These are phyloP conservation scores for Fusarium circinatum DNA, from an alignment of 2,329 filamentous ascomycete species.

Conservation along the genomic window DNA sequence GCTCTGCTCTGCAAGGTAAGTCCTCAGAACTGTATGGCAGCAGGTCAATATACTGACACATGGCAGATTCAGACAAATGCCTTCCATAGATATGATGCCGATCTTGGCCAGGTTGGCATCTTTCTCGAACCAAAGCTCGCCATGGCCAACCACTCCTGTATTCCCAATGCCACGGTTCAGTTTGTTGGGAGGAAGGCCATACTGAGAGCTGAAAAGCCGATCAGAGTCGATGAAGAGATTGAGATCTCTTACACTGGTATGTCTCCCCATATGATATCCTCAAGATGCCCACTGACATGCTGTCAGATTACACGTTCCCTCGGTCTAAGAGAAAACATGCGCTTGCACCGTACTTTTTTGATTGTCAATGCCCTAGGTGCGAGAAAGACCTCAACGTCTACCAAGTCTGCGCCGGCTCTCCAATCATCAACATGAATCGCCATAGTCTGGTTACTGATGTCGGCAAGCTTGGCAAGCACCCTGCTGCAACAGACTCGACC, in stretches of 20 bases:
- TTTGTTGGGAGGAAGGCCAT: conserved; percentile 63
- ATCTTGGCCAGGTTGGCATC: conserved; percentile 63
- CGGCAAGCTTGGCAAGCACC: conserved; percentile 43
- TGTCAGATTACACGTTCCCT: conserved; percentile 60
- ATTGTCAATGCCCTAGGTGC: conserved; percentile 63
- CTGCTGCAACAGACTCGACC: conserved; percentile 34
- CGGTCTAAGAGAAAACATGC: conserved; percentile 54
- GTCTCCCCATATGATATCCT: neutral
- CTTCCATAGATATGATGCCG: conserved; percentile 65
- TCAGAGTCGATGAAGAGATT: conserved; percentile 65
- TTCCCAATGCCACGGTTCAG: conserved; percentile 67
- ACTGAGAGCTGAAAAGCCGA: conserved; percentile 60
- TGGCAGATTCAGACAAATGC: conserved; percentile 69
- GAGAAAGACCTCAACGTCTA: conserved; percentile 63
- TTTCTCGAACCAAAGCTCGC: conserved; percentile 66
- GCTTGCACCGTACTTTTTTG: conserved; percentile 63
- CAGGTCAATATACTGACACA: neutral
- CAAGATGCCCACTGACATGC: neutral
- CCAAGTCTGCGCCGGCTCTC: conserved; percentile 57
- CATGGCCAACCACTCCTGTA: conserved; percentile 72
- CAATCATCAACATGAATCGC: conserved; percentile 55
- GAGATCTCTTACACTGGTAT: conserved; percentile 71
- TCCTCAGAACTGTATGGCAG: too few relatives aligned
- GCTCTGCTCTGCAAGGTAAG: conserved; percentile 65
- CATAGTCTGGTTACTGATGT: conserved; percentile 58